A percentile compares a stretch with the other conserved stretches of the same genome.
Conservation (phyloP, 2,329 filamentous ascomycete genomes). For the Ustilaginoidea virens region DNA sequence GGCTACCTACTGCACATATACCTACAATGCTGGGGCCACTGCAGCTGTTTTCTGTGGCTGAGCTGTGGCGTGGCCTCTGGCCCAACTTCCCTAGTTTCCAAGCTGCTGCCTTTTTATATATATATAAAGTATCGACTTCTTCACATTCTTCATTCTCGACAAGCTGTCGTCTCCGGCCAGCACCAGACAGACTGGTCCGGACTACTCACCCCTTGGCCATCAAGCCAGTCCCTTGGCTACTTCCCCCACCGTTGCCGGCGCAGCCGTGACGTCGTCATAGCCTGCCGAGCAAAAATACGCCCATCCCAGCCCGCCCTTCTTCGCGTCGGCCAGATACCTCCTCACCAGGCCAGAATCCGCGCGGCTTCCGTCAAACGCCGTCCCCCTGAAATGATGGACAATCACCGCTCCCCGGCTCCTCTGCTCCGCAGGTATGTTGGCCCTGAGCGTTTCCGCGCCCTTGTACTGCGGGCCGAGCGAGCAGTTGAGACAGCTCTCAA, state of each 20-base stretch:
- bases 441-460: conserved; percentile 6
- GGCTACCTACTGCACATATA: too few relatives aligned
- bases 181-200: too few relatives aligned
- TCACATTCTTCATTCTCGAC: too few relatives aligned
- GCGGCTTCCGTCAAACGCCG: conserved; percentile 3
- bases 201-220: neutral
- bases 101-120: too few relatives aligned
- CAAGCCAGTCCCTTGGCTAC: neutral
- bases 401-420: conserved; percentile 6
- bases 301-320: conserved; percentile 1
- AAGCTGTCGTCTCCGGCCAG: too few relatives aligned
- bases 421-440: conserved; percentile 6
- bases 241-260: conserved; percentile 3
- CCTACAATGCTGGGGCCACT: too few relatives aligned
- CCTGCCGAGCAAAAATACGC: conserved; percentile 3
- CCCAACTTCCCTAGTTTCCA: too few relatives aligned
- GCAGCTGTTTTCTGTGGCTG: too few relatives aligned
- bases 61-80: too few relatives aligned
- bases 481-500: conserved; percentile 12
- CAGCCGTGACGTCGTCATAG: conserved; percentile 1
- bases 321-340: neutral
- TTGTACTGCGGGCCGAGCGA: conserved; percentile 6
- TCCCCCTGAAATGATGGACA: conserved; percentile 8
- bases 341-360: conserved; percentile 3
- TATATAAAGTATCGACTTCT: too few relatives aligned